Conservation (phyloP, 345 rosid genomes). For the Corymbia maculata region DNA sequence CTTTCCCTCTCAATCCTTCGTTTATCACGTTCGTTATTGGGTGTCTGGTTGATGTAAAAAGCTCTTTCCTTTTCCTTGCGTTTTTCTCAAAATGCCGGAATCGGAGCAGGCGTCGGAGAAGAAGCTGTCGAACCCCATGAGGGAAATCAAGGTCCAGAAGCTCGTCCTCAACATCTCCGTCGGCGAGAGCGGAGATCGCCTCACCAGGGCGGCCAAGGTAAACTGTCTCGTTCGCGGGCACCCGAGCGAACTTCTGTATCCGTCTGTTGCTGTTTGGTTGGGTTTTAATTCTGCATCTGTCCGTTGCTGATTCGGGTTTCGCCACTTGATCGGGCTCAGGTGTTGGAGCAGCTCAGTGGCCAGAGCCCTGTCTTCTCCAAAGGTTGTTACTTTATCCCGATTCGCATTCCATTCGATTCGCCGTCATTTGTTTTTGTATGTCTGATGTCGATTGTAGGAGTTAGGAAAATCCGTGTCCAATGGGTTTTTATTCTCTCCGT, state of each 20-base stretch:
- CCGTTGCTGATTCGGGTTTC: neutral
- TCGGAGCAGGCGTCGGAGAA: slow-evolving; percentile 64
- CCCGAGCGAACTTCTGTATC: neutral
- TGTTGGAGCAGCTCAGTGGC: slow-evolving; percentile 83
- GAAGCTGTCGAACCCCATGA: slow-evolving; percentile 83
- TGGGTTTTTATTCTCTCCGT: neutral
- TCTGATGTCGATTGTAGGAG: neutral
- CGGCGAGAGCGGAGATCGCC: slow-evolving; percentile 90
- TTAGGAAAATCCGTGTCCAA: neutral
- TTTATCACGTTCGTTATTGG: too few species aligned
- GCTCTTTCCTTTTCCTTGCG: neutral
- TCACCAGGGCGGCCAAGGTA: slow-evolving; percentile 86
- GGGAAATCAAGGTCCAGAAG: slow-evolving; percentile 87
- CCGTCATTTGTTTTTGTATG: neutral
- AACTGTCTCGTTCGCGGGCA: neutral
- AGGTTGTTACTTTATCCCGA: slow-evolving; percentile 14
- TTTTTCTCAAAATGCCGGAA: neutral
- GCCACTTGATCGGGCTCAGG: slow-evolving; percentile 15
- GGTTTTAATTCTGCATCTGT: neutral
- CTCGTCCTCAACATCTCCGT: slow-evolving; percentile 84
- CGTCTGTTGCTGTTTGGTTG: neutral
- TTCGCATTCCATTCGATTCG: neutral
- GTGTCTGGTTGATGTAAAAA: neutral
- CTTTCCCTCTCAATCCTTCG: neutral
- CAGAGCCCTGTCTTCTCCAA: slow-evolving; percentile 90